Evolutionary conservation across 2,329 filamentous ascomycete species (phyloP).

Genomic region (Paracoccidioides brasiliensis): DNA sequence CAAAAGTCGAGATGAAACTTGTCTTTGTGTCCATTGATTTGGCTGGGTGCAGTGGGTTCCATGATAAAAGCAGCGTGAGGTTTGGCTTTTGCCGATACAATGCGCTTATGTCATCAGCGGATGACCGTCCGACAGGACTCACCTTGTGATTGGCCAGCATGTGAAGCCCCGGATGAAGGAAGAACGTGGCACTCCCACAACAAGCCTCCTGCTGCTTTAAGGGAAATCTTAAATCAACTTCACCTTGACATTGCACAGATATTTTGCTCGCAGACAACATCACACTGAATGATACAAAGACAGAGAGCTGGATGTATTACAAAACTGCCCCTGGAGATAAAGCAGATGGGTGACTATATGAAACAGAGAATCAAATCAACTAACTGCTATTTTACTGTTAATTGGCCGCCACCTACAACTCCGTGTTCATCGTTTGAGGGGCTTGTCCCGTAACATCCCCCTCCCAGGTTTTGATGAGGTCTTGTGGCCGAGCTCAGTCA

Average conservation of each 20-base stretch:
- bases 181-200: not conserved
- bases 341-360: too few relatives aligned
- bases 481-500: slow-evolving; percentile 15
- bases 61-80: not conserved
- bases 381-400: too few relatives aligned
- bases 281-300: too few relatives aligned
- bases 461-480: slow-evolving; percentile 4
- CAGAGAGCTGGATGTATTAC: not conserved
- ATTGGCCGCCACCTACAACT: not conserved
- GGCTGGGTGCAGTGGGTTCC: too few relatives aligned
- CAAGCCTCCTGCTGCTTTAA: not conserved
- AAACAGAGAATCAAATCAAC: too few relatives aligned
- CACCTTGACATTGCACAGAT: not conserved
- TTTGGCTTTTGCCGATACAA: not conserved
- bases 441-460: slow-evolving; percentile 10
- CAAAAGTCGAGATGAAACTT: not conserved
- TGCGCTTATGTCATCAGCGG: not conserved
- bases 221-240: not conserved
- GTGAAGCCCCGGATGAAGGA: not conserved
- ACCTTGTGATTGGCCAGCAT: not conserved
- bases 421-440: slow-evolving; percentile 7
- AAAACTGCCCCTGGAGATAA: not conserved
- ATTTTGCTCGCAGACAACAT: too few relatives aligned
- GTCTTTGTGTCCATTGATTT: too few relatives aligned
- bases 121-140: not conserved